phyloP scores from a whole-genome alignment of 805 yeast species.

The Candida silvicultrix region DNA sequence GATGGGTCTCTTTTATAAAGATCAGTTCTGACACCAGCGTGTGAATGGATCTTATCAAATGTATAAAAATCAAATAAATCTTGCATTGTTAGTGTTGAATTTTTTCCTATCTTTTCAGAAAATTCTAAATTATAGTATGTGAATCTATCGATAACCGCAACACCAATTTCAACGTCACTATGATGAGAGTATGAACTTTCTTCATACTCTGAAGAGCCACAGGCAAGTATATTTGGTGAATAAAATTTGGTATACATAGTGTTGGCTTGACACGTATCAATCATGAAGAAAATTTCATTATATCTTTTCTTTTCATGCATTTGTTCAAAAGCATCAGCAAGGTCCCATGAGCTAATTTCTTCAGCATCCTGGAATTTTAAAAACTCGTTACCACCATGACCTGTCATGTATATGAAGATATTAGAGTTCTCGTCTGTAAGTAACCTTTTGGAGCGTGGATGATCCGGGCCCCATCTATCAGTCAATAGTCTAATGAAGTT shows the following conservation, averaged over 20 bases:
- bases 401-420: slow-evolving; percentile 91
- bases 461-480: slow-evolving; percentile 92
- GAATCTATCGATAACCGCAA: slow-evolving; percentile 95
- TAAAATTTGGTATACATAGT: slow-evolving; percentile 92
- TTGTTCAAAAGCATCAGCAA: slow-evolving; percentile 95
- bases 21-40: slow-evolving; percentile 90
- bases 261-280: slow-evolving; percentile 98
- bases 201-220: slow-evolving; percentile 83
- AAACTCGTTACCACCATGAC: slow-evolving; percentile 98
- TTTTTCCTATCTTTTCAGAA: slow-evolving; percentile 73
- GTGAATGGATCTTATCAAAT: slow-evolving; percentile 79
- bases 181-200: slow-evolving; percentile 95
- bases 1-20: slow-evolving; percentile 58
- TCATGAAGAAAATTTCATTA: slow-evolving; percentile 94
- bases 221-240: slow-evolving; percentile 87
- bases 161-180: slow-evolving; percentile 93
- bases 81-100: slow-evolving; percentile 67
- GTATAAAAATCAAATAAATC: slow-evolving; percentile 84
- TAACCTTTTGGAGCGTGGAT: slow-evolving; percentile 86
- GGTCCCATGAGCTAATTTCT: slow-evolving; percentile 90
- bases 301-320: slow-evolving; percentile 95
- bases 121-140: slow-evolving; percentile 89
- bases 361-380: slow-evolving; percentile 98
- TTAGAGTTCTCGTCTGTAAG: slow-evolving; percentile 92
- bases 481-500: slow-evolving; percentile 89